These are phyloP conservation scores for Wickerhamiella azymoides DNA, from an alignment of 805 yeast species.

Conservation along the genomic window DNA sequence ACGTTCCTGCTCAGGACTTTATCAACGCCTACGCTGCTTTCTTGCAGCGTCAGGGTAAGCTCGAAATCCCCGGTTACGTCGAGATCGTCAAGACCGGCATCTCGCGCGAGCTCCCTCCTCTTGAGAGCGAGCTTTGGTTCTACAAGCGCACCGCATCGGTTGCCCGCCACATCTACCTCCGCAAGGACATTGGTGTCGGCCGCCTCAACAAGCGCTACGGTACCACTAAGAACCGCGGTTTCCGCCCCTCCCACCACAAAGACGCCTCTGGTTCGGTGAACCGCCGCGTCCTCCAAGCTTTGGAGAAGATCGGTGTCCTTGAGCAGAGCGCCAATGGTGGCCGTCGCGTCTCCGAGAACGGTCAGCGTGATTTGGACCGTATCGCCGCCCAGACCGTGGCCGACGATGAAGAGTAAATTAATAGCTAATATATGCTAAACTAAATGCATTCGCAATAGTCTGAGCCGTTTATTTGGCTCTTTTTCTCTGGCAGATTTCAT, in stretches of 20 bases:
- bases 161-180: slow-evolving; percentile 99
- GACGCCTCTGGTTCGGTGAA: slow-evolving; percentile 99
- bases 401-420: slow-evolving; percentile 37
- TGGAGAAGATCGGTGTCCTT: slow-evolving; percentile 94
- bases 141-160: slow-evolving; percentile 99
- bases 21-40: slow-evolving; percentile 99
- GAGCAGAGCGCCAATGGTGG: slow-evolving; percentile 97
- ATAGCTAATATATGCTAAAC: neutral
- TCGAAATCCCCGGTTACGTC: slow-evolving; percentile 99
- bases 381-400: slow-evolving; percentile 98
- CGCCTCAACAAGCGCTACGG: slow-evolving; percentile 98
- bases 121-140: slow-evolving; percentile 99
- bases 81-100: slow-evolving; percentile 98
- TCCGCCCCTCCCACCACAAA: slow-evolving; percentile 95
- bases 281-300: slow-evolving; percentile 96
- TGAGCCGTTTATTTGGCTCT: too few species aligned
- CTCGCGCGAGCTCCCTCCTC: slow-evolving; percentile 99
- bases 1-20: slow-evolving; percentile 99
- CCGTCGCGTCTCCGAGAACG: slow-evolving; percentile 97
- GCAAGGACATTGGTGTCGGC: slow-evolving; percentile 99
- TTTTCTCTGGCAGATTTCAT: too few species aligned
- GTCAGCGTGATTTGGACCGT: slow-evolving; percentile 99
- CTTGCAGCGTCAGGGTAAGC: slow-evolving; percentile 99
- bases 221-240: slow-evolving; percentile 98
- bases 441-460: neutral